Base-by-base conservation (phyloP, 371 early-diverging fungal genomes). In the Actinomucor elegans region DNA sequence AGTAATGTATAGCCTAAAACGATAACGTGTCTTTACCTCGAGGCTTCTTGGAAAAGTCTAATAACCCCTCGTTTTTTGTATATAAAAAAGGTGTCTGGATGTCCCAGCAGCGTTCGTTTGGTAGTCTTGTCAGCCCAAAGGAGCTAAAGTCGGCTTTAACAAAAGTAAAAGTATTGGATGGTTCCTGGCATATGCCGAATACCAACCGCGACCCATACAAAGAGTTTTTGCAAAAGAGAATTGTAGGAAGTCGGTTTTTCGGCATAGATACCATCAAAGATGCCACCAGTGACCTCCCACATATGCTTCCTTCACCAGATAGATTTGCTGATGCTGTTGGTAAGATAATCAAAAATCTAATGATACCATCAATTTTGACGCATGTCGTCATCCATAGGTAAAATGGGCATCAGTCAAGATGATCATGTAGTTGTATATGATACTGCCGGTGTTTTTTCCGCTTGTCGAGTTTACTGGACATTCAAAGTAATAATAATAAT, bases 101-200 rank as follows among this genome's bases (percentile, higher is more conserved):
- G 26, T 41, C 41, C 14, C 40, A 31, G 20, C 46, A 52, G 31
- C 48, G 58, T 11, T 45, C 52, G 7, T 61, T 69, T 20, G 51
- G 57, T 20, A 71, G 69, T 46, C 58, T 75, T 8, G 47, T 75
- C 20, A 55, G 65, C 3, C 50, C 67, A 0, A 29, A 57, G 12
- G 67, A 69, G 28, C 49, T 69, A 0, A 62, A 64, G 6, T 56
- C 67, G 7, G 52, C 54, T 11, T 38, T 71, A 6, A 57, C 69
- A 9, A 64, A 62, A 1, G 81, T 90, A 52, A 87, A 91, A 34
- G 72, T 91, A 1, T 71, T 96, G 7, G 96, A 96, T 67, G 90
- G 91, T 37, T 91, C 92, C 5, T 96, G 94, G 94, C 90, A 94
- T 66, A 86, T 94, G 80, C 93, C 94, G 9, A 80, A 80, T 17